Evolutionary conservation across 163 green algal species (phyloP).

Genomic region (Volvox carteri): DNA sequence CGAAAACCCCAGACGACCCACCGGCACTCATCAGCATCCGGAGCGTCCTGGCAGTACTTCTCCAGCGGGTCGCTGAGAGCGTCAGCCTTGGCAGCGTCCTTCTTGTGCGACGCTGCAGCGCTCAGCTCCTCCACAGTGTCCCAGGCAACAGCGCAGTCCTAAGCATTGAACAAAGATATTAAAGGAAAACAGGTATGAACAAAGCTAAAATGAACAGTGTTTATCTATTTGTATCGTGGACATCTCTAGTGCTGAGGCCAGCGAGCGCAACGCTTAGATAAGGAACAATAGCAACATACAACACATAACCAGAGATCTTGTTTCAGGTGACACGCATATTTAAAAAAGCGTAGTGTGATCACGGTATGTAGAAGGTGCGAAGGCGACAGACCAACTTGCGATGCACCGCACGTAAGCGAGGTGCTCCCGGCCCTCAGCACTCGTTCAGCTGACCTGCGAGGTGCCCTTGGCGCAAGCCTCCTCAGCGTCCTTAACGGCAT

Average conservation of each 20-base stretch:
- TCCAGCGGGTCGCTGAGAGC: constrained; percentile 76
- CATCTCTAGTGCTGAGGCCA: not conserved
- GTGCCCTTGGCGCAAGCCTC: constrained; percentile 67
- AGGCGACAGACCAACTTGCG: too few relatives aligned
- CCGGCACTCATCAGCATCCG: constrained; percentile 58
- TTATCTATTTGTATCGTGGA: not conserved
- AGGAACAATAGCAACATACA: too few relatives aligned
- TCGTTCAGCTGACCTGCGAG: constrained; percentile 39
- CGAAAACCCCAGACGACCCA: not conserved
- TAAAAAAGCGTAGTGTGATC: too few relatives aligned
- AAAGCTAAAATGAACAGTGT: too few relatives aligned
- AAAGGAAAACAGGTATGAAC: not conserved
- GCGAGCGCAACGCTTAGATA: not conserved
- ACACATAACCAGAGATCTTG: too few relatives aligned
- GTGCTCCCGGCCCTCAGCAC: too few relatives aligned
- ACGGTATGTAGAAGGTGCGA: too few relatives aligned
- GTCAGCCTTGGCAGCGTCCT: constrained; percentile 60
- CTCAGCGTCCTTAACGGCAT: constrained; percentile 78
- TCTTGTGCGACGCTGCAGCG: constrained; percentile 82
- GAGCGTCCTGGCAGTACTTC: constrained; percentile 74
- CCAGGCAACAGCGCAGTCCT: constrained; percentile 82
- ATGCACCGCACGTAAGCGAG: too few relatives aligned
- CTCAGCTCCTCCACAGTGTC: constrained; percentile 90
- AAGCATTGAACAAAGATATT: not conserved
- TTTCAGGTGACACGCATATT: too few relatives aligned